Evolutionary conservation across 2,329 filamentous ascomycete species (phyloP).

Genomic region (Davidsoniella neocaledoniae): DNA sequence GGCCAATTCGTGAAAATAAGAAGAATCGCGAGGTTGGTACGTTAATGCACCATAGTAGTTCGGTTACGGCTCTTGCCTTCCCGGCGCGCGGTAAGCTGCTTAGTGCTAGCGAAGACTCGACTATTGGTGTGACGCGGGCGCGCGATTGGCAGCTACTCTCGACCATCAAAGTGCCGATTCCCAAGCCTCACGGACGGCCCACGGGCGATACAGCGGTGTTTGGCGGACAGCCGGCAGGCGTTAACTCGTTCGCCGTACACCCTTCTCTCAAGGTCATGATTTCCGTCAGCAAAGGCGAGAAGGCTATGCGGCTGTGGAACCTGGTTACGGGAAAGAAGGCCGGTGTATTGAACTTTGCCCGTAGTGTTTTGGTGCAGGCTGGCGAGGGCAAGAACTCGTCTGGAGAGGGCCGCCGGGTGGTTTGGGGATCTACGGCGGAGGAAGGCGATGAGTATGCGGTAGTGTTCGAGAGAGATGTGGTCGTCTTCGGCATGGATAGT

Average conservation of each 20-base stretch:
- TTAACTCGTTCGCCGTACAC: constrained; percentile 91
- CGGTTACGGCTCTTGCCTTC: constrained; percentile 64
- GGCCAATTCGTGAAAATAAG: constrained; percentile 65
- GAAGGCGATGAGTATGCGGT: constrained; percentile 72
- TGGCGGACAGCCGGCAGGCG: constrained; percentile 66
- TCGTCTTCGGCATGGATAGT: constrained; percentile 80
- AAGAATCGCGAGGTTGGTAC: constrained; percentile 79
- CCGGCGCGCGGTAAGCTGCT: constrained; percentile 77
- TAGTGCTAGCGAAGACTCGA: constrained; percentile 78
- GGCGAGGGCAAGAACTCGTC: constrained; percentile 61
- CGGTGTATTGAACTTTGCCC: constrained; percentile 72
- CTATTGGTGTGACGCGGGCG: constrained; percentile 70
- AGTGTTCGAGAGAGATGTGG: constrained; percentile 67
- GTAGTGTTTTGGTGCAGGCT: constrained; percentile 52
- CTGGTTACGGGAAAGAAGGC: constrained; percentile 92
- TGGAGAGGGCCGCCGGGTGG: constrained; percentile 68
- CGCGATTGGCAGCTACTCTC: constrained; percentile 81
- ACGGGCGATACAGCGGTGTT: constrained; percentile 78
- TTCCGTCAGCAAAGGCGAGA: constrained; percentile 76
- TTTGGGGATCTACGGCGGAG: constrained; percentile 58
- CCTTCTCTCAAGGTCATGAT: constrained; percentile 96
- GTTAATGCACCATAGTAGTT: constrained; percentile 71
- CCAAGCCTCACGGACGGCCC: constrained; percentile 63
- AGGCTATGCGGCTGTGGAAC: constrained; percentile 89
- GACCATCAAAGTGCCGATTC: constrained; percentile 73